These are phyloP conservation scores for Tolypocladium tundrense DNA, from an alignment of 2,329 filamentous ascomycete genomes.

Conservation along the genomic window DNA sequence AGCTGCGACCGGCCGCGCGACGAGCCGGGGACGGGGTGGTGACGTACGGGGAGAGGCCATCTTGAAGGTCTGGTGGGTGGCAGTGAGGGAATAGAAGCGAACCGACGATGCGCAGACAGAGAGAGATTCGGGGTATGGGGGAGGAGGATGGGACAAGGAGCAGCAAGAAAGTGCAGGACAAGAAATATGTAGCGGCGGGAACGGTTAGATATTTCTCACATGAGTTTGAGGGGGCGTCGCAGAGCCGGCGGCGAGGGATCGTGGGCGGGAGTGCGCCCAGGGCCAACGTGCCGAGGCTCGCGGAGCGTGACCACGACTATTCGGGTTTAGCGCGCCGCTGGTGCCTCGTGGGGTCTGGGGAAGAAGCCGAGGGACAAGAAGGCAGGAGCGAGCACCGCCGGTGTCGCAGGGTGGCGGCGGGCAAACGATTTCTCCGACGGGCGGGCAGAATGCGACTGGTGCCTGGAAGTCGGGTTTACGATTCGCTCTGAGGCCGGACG, in stretches of 20 bases:
- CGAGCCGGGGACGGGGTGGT: neutral
- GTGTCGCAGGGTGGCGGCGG: neutral
- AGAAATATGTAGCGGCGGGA: conserved; percentile 1
- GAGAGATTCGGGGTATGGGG: neutral
- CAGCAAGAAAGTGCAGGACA: neutral
- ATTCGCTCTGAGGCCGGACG: neutral
- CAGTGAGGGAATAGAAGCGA: neutral
- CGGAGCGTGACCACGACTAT: neutral
- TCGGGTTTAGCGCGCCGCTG: neutral
- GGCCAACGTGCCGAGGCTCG: conserved; percentile 2
- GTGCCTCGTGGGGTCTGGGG: neutral
- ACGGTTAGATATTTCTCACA: neutral
- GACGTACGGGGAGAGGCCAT: conserved; percentile 77
- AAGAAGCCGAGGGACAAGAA: conserved; percentile 4
- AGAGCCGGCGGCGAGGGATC: neutral
- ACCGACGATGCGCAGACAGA: neutral
- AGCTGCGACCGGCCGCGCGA: neutral
- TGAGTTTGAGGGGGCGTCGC: conserved; percentile 1
- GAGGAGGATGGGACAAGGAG: neutral
- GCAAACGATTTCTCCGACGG: conserved; percentile 1
- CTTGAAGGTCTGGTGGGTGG: conserved; percentile 13
- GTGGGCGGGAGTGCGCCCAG: neutral
- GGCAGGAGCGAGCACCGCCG: neutral
- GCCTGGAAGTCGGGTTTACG: neutral
- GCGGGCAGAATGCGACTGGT: neutral